Evolutionary conservation across 2,329 filamentous ascomycete species (phyloP).

Genomic region (Colletotrichum euphorbiae): DNA sequence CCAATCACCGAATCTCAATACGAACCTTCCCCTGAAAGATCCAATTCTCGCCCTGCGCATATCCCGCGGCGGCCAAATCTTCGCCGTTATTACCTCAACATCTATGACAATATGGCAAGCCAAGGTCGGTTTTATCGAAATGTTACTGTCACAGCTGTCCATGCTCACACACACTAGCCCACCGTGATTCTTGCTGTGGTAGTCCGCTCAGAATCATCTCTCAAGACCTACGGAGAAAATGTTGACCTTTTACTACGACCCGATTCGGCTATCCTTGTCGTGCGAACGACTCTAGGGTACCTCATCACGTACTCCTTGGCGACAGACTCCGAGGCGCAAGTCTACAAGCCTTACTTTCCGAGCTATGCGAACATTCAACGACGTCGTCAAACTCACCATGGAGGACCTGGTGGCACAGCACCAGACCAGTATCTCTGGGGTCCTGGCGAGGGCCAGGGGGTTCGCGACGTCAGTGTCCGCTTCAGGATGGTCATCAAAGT

Average conservation of each 20-base stretch:
- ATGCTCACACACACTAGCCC: slow-evolving; percentile 65
- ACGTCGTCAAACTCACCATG: slow-evolving; percentile 70
- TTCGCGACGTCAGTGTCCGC: slow-evolving; percentile 87
- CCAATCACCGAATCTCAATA: slow-evolving; percentile 45
- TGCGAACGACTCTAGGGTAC: slow-evolving; percentile 87
- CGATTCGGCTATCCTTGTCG: slow-evolving; percentile 90
- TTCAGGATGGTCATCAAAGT: slow-evolving; percentile 99
- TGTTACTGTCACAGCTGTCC: slow-evolving; percentile 6
- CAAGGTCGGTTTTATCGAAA: slow-evolving; percentile 68
- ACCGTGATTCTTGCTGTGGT: slow-evolving; percentile 89
- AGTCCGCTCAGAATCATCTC: slow-evolving; percentile 81
- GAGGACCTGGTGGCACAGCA: slow-evolving; percentile 63
- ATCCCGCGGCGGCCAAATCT: slow-evolving; percentile 82
- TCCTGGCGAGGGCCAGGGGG: slow-evolving; percentile 83
- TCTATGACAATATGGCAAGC: slow-evolving; percentile 97
- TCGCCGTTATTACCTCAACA: slow-evolving; percentile 87
- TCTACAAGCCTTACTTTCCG: slow-evolving; percentile 86
- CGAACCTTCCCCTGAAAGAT: slow-evolving; percentile 64
- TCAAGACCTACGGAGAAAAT: slow-evolving; percentile 87
- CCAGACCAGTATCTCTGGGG: slow-evolving; percentile 77
- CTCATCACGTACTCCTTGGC: slow-evolving; percentile 95
- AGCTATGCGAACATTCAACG: slow-evolving; percentile 73
- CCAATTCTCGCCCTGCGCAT: slow-evolving; percentile 80
- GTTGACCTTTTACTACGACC: slow-evolving; percentile 86
- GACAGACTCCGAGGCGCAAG: slow-evolving; percentile 82